Percentiles rank a stretch among this genome's conserved stretches.
These are phyloP conservation scores for Collybia sordida DNA, from an alignment of 768 basidiomycete genomes.

Conservation along the genomic window DNA sequence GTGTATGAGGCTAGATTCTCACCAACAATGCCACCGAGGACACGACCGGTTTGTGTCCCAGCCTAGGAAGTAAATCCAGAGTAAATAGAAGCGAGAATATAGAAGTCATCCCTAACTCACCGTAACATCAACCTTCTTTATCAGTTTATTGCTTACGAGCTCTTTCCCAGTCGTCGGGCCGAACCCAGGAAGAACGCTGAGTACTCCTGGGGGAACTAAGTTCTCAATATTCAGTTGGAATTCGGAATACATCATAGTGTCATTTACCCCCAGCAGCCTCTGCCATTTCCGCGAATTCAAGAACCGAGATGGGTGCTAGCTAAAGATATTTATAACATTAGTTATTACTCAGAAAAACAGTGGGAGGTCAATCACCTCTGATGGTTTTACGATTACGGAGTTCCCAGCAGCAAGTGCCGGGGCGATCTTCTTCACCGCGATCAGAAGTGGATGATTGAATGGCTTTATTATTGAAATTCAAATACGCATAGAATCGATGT, in stretches of 20 bases:
- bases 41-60: constrained; percentile 76
- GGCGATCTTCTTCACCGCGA: constrained; percentile 86
- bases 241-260: not conserved
- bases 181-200: constrained; percentile 73
- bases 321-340: constrained; percentile 19
- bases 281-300: constrained; percentile 72
- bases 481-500: not conserved
- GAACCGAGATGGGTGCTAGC: constrained; percentile 77
- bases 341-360: not conserved
- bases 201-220: constrained; percentile 73
- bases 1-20: constrained; percentile 73
- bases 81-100: not conserved
- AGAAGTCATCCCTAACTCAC: constrained; percentile 35
- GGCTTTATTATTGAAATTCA: constrained; percentile 43
- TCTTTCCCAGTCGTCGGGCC: constrained; percentile 64
- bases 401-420: constrained; percentile 86
- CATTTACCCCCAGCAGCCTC: constrained; percentile 60
- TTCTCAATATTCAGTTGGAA: not conserved
- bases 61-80: constrained; percentile 42
- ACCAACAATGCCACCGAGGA: constrained; percentile 71
- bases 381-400: constrained; percentile 80
- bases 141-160: constrained; percentile 60
- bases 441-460: constrained; percentile 88
- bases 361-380: constrained; percentile 48
- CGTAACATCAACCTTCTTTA: constrained; percentile 84